Base-by-base conservation (phyloP, 2,329 filamentous ascomycete species). In the Sporothrix brunneoviolacea region DNA sequence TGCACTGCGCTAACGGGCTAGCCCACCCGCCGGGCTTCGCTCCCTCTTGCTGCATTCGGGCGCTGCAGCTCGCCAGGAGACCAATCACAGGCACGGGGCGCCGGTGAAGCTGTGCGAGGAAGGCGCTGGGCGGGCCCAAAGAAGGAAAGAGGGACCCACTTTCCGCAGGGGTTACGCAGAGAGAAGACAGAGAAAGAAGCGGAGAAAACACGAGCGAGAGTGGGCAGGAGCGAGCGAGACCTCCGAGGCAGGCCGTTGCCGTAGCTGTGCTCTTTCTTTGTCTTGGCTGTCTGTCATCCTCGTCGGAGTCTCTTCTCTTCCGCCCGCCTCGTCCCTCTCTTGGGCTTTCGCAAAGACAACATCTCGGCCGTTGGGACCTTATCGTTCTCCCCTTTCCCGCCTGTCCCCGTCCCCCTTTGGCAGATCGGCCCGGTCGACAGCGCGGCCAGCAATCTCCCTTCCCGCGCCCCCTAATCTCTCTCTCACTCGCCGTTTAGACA, bases 71-170 rank as follows among this genome's bases (percentile, higher is more conserved):
- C 30, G 15, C 12, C 44, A 30, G 35, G 35, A 36, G 42, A 27
- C 44, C 44, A 47, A 47, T 47, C 44, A 47, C 22, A 32, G 35
- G 33, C 22, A 4, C 3, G 8, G 8, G 22, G 37, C 22, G n/a
- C 22, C 37, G 30, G 21, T 45, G 30, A 45, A n/a, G n/a, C n/a
- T n/a, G 27, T 6, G 37, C 37, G 22, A 39, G 3, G 16, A 39
- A 36, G 15, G 21, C 32, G 30, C 30, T 27, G 32, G 27, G 16
- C 16, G 16, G 27, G 18, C 8, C 42, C 21, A 45, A 45, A 45
- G 22, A 28, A 28, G 44, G 18, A 32, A 47, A 47, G 18, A 48
- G 21, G 19, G 46, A 41, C 13, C 46, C 46, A 48, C 46, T 48
- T 41, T 22, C 19, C 35, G 27, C 46, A 41, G 46, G 46, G 45